Evolutionary conservation across 371 early-diverging fungal species (phyloP), one percentile per base, ranked within the genome.

Genomic region (Mucor circinelloides): DNA sequence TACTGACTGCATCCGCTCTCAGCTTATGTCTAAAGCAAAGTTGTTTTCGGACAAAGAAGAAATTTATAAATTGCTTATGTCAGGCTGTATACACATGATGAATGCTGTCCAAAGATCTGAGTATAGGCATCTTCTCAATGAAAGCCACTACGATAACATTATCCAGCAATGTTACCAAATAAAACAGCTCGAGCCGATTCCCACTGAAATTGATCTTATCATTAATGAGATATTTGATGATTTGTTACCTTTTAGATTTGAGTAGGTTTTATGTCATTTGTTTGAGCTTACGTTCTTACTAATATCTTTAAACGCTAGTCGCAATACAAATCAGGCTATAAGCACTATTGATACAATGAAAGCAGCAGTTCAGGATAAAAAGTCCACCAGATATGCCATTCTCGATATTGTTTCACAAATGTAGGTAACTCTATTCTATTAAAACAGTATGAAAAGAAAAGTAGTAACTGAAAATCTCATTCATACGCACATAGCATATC

Each of bases 261-360:
- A 40, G 40, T 40, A 40, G 40, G 9, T 40, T 40, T 40, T 40
- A 40, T 40, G 40, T 40, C 40, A 40, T 40, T 40, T 40, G 15
- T 40, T 40, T 15, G 40, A 40, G 9, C 40, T 6, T 40, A 40
- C 40, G 40, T 5, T 50, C 19, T 50, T 50, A 50, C 2, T 50
- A 2, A 50, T n/a, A 25, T 50, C 19, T 50, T 50, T 50, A 50
- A 50, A 50, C 13, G 19, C 6, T 50, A 50, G 50, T 50, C 50
- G 50, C 13, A 50, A 50, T 50, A 50, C 50, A 25, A 50, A 50
- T 50, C 50, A 50, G 50, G 50, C 50, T n/a, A 50, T 50, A 21
- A 25, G 6, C 21, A 50, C 50, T 50, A 50, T 50, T 50, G 50
- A 50, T 50, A 50, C 50, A 46, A 46, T n/a, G 46, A 46, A 46